Conservation (phyloP, 2,329 filamentous ascomycete genomes). For the Trichoderma sp. region DNA sequence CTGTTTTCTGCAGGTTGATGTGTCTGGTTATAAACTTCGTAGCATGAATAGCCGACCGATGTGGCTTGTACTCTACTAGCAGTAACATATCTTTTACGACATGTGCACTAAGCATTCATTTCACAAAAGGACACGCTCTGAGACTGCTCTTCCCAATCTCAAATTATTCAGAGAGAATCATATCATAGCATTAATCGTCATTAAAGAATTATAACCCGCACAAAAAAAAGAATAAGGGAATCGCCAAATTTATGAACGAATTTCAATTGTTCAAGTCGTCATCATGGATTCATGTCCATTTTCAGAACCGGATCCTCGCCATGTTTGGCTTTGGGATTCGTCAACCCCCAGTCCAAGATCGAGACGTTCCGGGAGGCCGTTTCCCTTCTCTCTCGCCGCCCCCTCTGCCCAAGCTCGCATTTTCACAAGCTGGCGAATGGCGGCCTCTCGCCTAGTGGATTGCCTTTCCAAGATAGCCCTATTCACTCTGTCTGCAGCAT, state of each 20-base stretch:
- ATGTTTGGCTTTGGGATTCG: slow-evolving; percentile 37
- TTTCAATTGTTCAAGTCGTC: slow-evolving; percentile 47
- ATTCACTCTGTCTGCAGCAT: slow-evolving; percentile 88
- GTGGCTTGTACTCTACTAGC: background rate
- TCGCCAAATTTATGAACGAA: background rate
- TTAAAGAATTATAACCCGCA: background rate
- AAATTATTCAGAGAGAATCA: background rate
- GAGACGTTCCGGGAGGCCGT: slow-evolving; percentile 41
- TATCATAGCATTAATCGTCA: slow-evolving; percentile 2
- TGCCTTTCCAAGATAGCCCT: slow-evolving; percentile 79
- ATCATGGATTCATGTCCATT: slow-evolving; percentile 58
- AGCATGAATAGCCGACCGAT: background rate
- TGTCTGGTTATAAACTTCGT: background rate
- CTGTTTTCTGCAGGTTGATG: background rate
- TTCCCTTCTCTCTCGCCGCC: slow-evolving; percentile 50
- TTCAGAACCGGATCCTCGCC: slow-evolving; percentile 36
- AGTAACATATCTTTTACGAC: background rate
- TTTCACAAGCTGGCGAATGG: slow-evolving; percentile 78
- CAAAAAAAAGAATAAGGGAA: background rate
- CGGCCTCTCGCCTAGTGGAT: slow-evolving; percentile 74
- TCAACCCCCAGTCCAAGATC: slow-evolving; percentile 46
- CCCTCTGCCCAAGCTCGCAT: slow-evolving; percentile 85
- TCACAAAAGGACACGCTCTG: background rate
- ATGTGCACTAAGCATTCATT: background rate
- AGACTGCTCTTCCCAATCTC: background rate